phyloP scores from a whole-genome alignment of 768 basidiomycete genomes.

The Xerocomus potaroensis region DNA sequence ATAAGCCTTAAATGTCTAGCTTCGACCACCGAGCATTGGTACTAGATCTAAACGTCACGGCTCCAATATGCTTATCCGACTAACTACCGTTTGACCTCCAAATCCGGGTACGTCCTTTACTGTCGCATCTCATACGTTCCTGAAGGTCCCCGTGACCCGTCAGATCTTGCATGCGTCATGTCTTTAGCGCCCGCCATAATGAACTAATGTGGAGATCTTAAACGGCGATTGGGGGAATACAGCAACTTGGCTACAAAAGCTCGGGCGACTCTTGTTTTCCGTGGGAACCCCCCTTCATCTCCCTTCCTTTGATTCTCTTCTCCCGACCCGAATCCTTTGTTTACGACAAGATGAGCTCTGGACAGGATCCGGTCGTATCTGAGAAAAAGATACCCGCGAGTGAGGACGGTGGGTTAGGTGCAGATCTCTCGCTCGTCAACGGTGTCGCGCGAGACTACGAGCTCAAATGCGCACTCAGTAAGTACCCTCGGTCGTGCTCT shows the following conservation, averaged over 20 bases:
- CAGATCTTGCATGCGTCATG: no score
- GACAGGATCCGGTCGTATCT: background rate
- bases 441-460: constrained; percentile 32
- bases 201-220: constrained; percentile 1
- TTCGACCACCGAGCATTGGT: background rate
- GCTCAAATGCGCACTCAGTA: constrained; percentile 32
- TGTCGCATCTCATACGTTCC: background rate
- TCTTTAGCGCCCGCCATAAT: no score
- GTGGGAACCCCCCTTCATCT: constrained; percentile 15
- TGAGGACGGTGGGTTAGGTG: constrained; percentile 13
- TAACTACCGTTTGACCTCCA: no score
- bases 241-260: constrained; percentile 14
- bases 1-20: background rate
- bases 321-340: background rate
- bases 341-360: constrained; percentile 5
- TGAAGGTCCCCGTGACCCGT: background rate
- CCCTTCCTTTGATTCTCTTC: background rate
- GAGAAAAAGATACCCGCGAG: constrained; percentile 15
- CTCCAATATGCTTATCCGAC: no score
- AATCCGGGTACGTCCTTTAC: no score
- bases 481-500: constrained; percentile 1
- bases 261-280: background rate
- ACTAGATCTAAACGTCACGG: no score
- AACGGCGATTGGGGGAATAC: constrained; percentile 1
- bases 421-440: constrained; percentile 7